Evolutionary conservation across 2,329 filamentous ascomycete species (phyloP).

Genomic region (Penicillium sp.): DNA sequence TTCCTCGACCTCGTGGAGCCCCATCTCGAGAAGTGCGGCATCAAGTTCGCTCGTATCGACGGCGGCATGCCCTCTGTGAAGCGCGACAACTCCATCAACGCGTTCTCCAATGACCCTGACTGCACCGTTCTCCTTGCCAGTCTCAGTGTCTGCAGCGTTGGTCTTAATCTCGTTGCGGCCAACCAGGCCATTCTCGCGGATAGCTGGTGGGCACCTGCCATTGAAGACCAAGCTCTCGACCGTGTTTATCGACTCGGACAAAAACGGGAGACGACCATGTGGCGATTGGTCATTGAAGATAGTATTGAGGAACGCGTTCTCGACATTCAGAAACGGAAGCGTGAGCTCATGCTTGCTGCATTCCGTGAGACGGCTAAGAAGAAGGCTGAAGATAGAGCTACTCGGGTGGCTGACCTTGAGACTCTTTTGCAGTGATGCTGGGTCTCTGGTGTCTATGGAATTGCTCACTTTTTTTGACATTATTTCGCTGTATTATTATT

Average conservation of each 20-base stretch:
- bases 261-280: constrained; percentile 70
- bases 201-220: constrained; percentile 88
- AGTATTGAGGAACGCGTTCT: constrained; percentile 78
- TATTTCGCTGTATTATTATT: neutral
- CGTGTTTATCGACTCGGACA: constrained; percentile 83
- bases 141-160: constrained; percentile 75
- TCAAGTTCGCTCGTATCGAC: constrained; percentile 68
- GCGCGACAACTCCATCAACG: constrained; percentile 66
- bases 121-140: constrained; percentile 76
- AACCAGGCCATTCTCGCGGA: constrained; percentile 81
- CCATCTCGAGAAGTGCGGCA: constrained; percentile 57
- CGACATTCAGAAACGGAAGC: constrained; percentile 71
- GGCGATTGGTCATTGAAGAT: constrained; percentile 72
- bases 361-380: constrained; percentile 66
- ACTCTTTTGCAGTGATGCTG: constrained; percentile 28
- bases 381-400: constrained; percentile 51
- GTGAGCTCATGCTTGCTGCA: constrained; percentile 68
- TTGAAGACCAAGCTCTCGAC: constrained; percentile 87
- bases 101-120: constrained; percentile 61
- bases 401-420: constrained; percentile 50
- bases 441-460: neutral
- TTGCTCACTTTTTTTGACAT: neutral
- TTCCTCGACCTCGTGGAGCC: constrained; percentile 70
- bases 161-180: constrained; percentile 77
- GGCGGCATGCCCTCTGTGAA: constrained; percentile 67